phyloP scores from a whole-genome alignment of 495 filamentous ascomycete genomes.

The Venustampulla echinocandica region DNA sequence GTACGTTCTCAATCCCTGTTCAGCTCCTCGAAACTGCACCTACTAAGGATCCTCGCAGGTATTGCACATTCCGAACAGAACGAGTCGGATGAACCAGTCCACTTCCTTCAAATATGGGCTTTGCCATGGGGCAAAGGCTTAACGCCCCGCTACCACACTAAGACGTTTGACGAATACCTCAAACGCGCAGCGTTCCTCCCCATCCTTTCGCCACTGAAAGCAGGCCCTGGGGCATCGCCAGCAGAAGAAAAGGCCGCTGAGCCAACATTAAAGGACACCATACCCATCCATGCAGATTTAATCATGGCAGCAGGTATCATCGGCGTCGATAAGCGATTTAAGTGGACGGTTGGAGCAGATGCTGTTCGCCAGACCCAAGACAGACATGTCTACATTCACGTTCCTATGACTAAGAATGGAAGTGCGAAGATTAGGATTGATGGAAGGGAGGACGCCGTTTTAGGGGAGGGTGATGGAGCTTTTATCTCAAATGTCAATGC shows the following conservation, averaged over 20 bases:
- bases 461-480: constrained; percentile 67
- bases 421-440: constrained; percentile 49
- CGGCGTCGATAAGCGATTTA: constrained; percentile 41
- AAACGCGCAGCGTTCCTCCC: constrained; percentile 59
- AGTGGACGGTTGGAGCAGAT: constrained; percentile 50
- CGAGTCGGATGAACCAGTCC: constrained; percentile 54
- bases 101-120: constrained; percentile 80
- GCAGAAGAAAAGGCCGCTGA: constrained; percentile 51
- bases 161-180: constrained; percentile 54
- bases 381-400: constrained; percentile 66
- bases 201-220: constrained; percentile 64
- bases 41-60: constrained; percentile 29
- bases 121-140: constrained; percentile 61
- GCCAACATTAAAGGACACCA: constrained; percentile 49
- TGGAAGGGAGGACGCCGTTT: constrained; percentile 48
- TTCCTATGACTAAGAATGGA: constrained; percentile 67
- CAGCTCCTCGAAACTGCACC: constrained; percentile 7
- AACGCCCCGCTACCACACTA: constrained; percentile 61
- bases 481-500: constrained; percentile 49
- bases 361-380: constrained; percentile 36
- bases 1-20: constrained; percentile 24
- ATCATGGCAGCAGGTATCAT: constrained; percentile 68
- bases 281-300: constrained; percentile 73
- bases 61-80: constrained; percentile 74
- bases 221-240: constrained; percentile 45